phyloP scores from a whole-genome alignment of 768 basidiomycete species.

The Strobilomyces confusus region DNA sequence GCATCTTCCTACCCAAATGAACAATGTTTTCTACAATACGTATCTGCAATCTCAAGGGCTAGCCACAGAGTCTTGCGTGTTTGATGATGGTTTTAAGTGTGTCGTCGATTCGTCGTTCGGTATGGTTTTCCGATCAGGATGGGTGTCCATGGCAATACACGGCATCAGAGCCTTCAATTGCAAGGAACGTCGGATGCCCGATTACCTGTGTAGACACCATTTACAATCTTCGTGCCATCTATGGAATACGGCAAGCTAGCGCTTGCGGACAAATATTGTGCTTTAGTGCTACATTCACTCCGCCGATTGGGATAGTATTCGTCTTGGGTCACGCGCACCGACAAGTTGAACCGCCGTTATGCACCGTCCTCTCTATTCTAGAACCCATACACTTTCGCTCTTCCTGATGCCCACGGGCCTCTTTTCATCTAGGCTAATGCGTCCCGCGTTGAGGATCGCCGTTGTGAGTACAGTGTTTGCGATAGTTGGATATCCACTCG shows the following conservation, averaged over 20 bases:
- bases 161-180: conserved; percentile 1
- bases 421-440: conserved; percentile 88
- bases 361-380: conserved; percentile 46
- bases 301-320: too few species aligned
- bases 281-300: too few species aligned
- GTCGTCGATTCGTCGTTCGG: conserved; percentile 8
- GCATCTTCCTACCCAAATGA: conserved; percentile 36
- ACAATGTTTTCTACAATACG: conserved; percentile 38
- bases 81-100: conserved; percentile 5
- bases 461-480: conserved; percentile 84
- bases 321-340: not conserved
- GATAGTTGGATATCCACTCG: conserved; percentile 81
- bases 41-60: conserved; percentile 30
- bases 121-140: conserved; percentile 10
- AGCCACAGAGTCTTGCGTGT: conserved; percentile 25
- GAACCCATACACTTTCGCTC: conserved; percentile 57
- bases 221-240: too few species aligned
- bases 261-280: too few species aligned
- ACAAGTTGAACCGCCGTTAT: not conserved
- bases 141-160: conserved; percentile 15
- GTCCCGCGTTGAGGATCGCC: conserved; percentile 86
- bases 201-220: too few species aligned
- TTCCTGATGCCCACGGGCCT: conserved; percentile 75
- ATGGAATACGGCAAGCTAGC: too few species aligned
- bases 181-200: not conserved